phyloP scores from a whole-genome alignment of 257 asterid species.

The Solanum dulcamara region DNA sequence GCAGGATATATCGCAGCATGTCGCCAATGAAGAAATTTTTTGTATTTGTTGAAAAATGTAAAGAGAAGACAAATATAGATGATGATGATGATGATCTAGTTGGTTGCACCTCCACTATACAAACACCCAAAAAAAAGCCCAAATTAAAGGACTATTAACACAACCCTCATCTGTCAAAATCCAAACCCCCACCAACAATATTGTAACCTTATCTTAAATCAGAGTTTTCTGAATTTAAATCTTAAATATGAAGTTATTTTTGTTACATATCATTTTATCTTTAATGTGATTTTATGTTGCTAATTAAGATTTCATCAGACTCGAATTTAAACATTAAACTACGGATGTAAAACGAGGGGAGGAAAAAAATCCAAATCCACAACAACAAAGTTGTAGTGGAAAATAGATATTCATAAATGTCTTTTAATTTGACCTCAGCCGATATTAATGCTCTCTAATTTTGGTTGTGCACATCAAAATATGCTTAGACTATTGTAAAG shows the following conservation, averaged over 20 bases:
- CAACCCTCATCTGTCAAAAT: not conserved
- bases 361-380: not conserved
- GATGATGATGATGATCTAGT: not conserved
- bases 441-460: no score
- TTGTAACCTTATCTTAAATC: not conserved
- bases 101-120: not conserved
- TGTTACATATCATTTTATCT: rapidly evolving
- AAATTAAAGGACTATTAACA: not conserved
- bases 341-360: no score
- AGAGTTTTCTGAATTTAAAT: not conserved
- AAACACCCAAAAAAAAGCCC: not conserved
- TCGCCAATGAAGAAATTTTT: not conserved
- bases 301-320: not conserved
- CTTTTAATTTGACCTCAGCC: rapidly evolving
- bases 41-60: not conserved
- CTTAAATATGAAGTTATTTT: not conserved
- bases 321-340: rapidly evolving
- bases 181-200: not conserved
- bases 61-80: constrained; percentile 4
- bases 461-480: no score
- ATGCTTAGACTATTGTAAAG: no score
- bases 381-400: not conserved
- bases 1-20: not conserved
- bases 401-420: no score
- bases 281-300: rapidly evolving